phyloP scores from a whole-genome alignment of 495 filamentous ascomycete species.

The Penicillium nucicola region DNA sequence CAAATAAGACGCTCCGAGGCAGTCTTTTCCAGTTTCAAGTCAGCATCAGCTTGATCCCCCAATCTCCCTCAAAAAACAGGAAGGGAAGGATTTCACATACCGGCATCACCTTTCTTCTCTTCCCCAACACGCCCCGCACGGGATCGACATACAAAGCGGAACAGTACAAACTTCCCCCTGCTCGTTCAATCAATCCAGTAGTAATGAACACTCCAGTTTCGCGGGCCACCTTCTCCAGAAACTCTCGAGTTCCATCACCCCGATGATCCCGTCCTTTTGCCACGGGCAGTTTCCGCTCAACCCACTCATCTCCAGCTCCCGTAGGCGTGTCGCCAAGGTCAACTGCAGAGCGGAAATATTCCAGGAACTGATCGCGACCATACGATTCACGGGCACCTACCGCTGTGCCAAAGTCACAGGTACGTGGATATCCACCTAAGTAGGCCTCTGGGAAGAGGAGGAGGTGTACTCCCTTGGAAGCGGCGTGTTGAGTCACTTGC shows the following conservation, averaged over 20 bases:
- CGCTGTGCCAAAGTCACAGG: conserved; percentile 70
- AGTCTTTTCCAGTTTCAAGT: conserved; percentile 46
- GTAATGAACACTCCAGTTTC: conserved; percentile 80
- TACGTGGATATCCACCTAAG: conserved; percentile 88
- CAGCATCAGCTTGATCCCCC: not conserved
- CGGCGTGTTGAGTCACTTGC: conserved; percentile 38
- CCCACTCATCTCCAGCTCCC: conserved; percentile 72
- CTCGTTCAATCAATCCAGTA: conserved; percentile 73
- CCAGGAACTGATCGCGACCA: conserved; percentile 80
- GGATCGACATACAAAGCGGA: conserved; percentile 82
- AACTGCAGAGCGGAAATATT: conserved; percentile 73
- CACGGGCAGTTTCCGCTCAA: conserved; percentile 56
- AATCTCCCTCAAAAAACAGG: not conserved
- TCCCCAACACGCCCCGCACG: conserved; percentile 65
- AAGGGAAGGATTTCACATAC: conserved; percentile 38
- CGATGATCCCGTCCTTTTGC: conserved; percentile 47
- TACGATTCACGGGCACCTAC: conserved; percentile 64
- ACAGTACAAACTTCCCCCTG: conserved; percentile 83
- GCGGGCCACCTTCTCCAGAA: conserved; percentile 67
- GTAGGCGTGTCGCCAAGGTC: conserved; percentile 84
- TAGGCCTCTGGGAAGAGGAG: conserved; percentile 93
- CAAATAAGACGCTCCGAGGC: conserved; percentile 80
- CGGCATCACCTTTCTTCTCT: conserved; percentile 94
- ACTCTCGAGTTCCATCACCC: conserved; percentile 85
- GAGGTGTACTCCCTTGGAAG: conserved; percentile 45